Evolutionary conservation across 345 rosid genomes (phyloP).

Genomic region (Odontarrhena argentea): DNA sequence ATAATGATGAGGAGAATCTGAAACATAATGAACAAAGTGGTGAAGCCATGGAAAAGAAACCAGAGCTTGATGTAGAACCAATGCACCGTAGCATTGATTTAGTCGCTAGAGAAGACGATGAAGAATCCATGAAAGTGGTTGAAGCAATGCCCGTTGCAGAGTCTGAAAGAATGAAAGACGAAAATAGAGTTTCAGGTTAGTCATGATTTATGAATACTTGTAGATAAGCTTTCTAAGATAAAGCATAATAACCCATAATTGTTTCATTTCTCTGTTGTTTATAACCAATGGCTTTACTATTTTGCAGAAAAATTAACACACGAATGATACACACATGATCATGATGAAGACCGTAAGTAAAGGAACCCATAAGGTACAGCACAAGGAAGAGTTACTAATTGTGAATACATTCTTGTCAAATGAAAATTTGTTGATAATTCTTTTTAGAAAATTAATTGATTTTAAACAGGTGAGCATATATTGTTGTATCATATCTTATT

Average conservation of each 20-base stretch:
- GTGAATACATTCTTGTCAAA: conserved; percentile 26
- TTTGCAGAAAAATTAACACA: conserved; percentile 25
- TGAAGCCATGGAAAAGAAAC: conserved; percentile 4
- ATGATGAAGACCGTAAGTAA: neutral
- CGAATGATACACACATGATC: neutral
- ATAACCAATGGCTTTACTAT: conserved; percentile 18
- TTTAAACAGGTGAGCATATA: neutral
- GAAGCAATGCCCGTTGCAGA: conserved; percentile 5
- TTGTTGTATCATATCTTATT: conserved; percentile 18
- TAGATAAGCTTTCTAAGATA: neutral
- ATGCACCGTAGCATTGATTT: conserved; percentile 11
- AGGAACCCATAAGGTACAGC: neutral
- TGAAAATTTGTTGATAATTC: conserved; percentile 10
- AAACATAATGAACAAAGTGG: conserved; percentile 18
- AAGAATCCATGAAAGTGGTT: conserved; percentile 7
- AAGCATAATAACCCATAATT: neutral
- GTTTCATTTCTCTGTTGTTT: neutral
- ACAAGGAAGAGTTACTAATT: conserved; percentile 5
- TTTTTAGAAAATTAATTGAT: conserved; percentile 5
- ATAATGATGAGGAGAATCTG: neutral
- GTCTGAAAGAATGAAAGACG: neutral
- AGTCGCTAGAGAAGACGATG: neutral
- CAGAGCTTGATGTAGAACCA: conserved; percentile 21
- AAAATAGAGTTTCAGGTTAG: conserved; percentile 21
- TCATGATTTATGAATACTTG: neutral